Base-by-base conservation (phyloP, 257 asterid genomes). In the Solanum bulbocastanum region DNA sequence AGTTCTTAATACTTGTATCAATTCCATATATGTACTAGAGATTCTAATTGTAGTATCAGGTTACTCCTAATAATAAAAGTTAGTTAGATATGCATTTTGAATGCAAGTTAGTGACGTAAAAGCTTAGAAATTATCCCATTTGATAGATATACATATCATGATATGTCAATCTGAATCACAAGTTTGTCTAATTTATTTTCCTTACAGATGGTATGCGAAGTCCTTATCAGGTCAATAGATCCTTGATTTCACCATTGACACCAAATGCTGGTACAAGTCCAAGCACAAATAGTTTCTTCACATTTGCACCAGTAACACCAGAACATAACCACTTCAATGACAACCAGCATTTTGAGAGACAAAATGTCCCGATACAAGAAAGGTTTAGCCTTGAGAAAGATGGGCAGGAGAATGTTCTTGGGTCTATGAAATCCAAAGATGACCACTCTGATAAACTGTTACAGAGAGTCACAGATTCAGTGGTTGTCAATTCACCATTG, bases 301-400 rank as follows among this genome's bases (percentile, higher is more conserved):
- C 83, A 87, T 84, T 91, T 40, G 92, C 92, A 84, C 97, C 96
- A 11, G 91, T 81, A 18, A 94, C 98, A 32, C 98, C 98, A 72
- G 94, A 92, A 84, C 92, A 88, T 88, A 90, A 88, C 91, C 93
- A 88, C 88, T 78, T 87, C 23, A 90, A 74, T 74, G 91, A 87
- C 86, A 73, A 86, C 88, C 93, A 90, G 88, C 88, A 81, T 87
- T 42, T 68, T 89, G 90, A 88, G 88, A 88, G 85, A 36, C 92
- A 91, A 5, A 90, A 83, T 82, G 81, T 88, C 85, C 78, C 89
- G 14, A 82, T 82, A 39, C 90, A 88, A 36, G 89, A 88, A 83
- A 83, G 89, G 88, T 86, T 74, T 30, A 89, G 86, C 74, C 91
- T 46, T 81, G 93, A 89, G 87, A 94, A 88, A 40, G 89, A 83